These are phyloP conservation scores for Fusarium compactum DNA, from an alignment of 2,329 filamentous ascomycete species.

Conservation along the genomic window DNA sequence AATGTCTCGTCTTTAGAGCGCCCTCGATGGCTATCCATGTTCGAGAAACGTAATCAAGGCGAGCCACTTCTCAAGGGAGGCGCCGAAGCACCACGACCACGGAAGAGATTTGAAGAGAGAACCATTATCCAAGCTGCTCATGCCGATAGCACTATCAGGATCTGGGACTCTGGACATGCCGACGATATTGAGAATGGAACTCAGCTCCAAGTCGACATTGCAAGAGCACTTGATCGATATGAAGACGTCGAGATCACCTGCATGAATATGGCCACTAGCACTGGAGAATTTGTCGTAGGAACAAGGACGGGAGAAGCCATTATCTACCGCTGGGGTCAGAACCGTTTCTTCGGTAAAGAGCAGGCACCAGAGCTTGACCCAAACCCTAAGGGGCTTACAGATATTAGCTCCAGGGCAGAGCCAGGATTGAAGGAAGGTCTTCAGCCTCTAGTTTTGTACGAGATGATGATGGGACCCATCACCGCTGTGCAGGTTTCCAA, in stretches of 20 bases:
- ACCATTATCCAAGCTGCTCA: slow-evolving; percentile 90
- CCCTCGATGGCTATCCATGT: slow-evolving; percentile 87
- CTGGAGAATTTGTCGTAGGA: slow-evolving; percentile 87
- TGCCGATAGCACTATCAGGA: slow-evolving; percentile 87
- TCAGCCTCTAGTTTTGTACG: slow-evolving; percentile 82
- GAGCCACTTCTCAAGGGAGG: slow-evolving; percentile 85
- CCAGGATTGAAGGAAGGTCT: slow-evolving; percentile 80
- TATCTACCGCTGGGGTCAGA: slow-evolving; percentile 89
- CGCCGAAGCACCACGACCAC: slow-evolving; percentile 74
- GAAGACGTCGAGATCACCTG: slow-evolving; percentile 80
- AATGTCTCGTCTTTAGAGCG: slow-evolving; percentile 81
- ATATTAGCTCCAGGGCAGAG: slow-evolving; percentile 80
- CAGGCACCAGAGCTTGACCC: slow-evolving; percentile 62
- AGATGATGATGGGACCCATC: slow-evolving; percentile 85
- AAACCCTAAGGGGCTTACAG: slow-evolving; percentile 77
- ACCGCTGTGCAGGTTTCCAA: slow-evolving; percentile 87
- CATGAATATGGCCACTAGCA: slow-evolving; percentile 84
- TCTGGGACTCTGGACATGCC: slow-evolving; percentile 93
- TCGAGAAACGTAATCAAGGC: slow-evolving; percentile 83
- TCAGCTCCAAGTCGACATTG: slow-evolving; percentile 87
- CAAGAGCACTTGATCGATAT: slow-evolving; percentile 82
- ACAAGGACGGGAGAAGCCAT: slow-evolving; percentile 85
- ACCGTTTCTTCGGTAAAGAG: slow-evolving; percentile 77
- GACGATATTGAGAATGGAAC: slow-evolving; percentile 92
- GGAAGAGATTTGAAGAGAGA: slow-evolving; percentile 83